Evolutionary conservation across 768 basidiomycete genomes (phyloP).

Genomic region (Gymnopilus junonius): DNA sequence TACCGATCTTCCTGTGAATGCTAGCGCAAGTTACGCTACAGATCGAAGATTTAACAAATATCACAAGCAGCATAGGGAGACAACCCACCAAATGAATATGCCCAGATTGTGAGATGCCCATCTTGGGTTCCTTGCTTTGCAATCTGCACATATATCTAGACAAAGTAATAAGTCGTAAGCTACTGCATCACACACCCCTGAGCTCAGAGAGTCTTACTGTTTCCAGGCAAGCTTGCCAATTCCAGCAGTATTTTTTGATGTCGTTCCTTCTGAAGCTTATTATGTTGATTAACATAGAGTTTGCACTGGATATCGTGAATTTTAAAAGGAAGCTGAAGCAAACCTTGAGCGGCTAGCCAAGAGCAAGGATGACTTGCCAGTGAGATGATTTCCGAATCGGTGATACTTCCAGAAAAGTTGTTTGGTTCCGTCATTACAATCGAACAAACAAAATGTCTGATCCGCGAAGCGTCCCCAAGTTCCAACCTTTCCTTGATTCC

Average conservation of each 20-base stretch:
- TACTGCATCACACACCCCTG: conserved; percentile 3
- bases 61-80: not conserved
- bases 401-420: not conserved
- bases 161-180: not conserved
- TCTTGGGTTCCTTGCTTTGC: conserved; percentile 81
- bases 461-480: not conserved
- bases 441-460: not conserved
- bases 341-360: not conserved
- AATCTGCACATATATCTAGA: conserved; percentile 89
- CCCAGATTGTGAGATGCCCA: conserved; percentile 93
- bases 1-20: conserved; percentile 93
- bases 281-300: conserved; percentile 38
- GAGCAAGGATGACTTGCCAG: no score
- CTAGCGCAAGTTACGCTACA: conserved; percentile 84
- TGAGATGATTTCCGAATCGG: conserved; percentile 2
- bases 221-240: conserved; percentile 74
- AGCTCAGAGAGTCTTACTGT: conserved; percentile 55
- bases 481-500: not conserved
- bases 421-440: conserved; percentile 3
- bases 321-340: not conserved
- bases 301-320: not conserved
- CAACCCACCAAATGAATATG: conserved; percentile 81
- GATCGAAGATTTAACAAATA: conserved; percentile 1
- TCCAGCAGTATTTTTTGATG: conserved; percentile 72
- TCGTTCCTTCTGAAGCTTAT: conserved; percentile 66